Evolutionary conservation across 192 early-diverging fungal genomes (phyloP).

Genomic region (Coemansia sp.): DNA sequence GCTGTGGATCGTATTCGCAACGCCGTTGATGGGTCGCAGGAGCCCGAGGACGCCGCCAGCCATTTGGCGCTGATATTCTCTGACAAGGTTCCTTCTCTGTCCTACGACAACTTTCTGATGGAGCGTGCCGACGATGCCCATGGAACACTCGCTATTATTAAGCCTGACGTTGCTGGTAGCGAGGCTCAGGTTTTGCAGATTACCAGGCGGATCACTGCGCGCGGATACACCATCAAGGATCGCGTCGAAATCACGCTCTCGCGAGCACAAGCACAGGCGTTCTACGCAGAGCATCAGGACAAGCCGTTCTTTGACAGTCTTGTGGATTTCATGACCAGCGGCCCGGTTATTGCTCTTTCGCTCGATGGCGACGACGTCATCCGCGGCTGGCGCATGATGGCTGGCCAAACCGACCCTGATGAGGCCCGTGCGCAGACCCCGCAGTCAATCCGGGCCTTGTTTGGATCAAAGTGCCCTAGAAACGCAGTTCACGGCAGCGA

Average conservation of each 20-base stretch:
- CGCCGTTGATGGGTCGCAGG: constrained; percentile 58
- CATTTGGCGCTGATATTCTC: constrained; percentile 58
- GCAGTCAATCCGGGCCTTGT: constrained; percentile 52
- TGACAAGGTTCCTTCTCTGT: constrained; percentile 30
- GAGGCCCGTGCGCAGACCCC: constrained; percentile 38
- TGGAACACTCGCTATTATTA: constrained; percentile 58
- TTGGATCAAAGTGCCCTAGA: constrained; percentile 44
- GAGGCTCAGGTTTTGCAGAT: constrained; percentile 32
- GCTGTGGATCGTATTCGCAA: constrained; percentile 59
- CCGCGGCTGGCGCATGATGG: constrained; percentile 55
- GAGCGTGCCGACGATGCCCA: constrained; percentile 44
- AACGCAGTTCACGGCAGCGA: constrained; percentile 64
- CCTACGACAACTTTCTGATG: constrained; percentile 54
- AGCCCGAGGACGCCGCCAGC: constrained; percentile 45
- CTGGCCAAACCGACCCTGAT: constrained; percentile 54
- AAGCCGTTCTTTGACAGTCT: constrained; percentile 47
- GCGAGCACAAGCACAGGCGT: constrained; percentile 32
- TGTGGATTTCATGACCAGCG: constrained; percentile 54
- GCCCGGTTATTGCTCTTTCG: constrained; percentile 52
- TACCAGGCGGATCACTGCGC: constrained; percentile 35
- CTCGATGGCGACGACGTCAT: constrained; percentile 57
- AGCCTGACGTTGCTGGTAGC: constrained; percentile 53
- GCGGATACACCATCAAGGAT: constrained; percentile 52
- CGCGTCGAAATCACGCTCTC: constrained; percentile 44
- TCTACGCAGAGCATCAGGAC: constrained; percentile 52